Evolutionary conservation across 768 basidiomycete species (phyloP).

Genomic region (Boletus coccyginus): DNA sequence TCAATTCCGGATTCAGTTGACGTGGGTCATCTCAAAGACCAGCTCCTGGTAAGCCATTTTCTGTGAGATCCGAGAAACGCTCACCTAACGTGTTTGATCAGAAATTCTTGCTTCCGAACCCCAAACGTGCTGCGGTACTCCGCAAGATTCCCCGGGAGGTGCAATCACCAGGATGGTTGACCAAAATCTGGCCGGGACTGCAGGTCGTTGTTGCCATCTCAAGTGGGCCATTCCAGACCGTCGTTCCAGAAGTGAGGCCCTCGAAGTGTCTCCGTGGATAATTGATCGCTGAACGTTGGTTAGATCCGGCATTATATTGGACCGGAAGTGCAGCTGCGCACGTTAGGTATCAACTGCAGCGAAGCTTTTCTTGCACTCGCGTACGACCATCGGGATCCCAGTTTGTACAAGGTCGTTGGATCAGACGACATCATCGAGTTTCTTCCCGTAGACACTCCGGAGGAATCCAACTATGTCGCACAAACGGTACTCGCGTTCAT

Average conservation of each 20-base stretch:
- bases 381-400: slow-evolving; percentile 23
- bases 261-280: neutral
- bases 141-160: slow-evolving; percentile 5
- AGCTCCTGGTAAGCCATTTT: neutral
- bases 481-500: slow-evolving; percentile 12
- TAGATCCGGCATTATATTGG: slow-evolving; percentile 20
- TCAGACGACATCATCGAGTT: slow-evolving; percentile 27
- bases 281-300: neutral
- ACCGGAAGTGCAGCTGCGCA: slow-evolving; percentile 17
- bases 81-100: neutral
- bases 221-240: slow-evolving; percentile 22
- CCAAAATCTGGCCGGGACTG: slow-evolving; percentile 19
- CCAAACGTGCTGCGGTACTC: slow-evolving; percentile 16
- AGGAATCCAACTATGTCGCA: slow-evolving; percentile 18
- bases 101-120: slow-evolving; percentile 16
- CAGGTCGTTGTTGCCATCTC: slow-evolving; percentile 17
- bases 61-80: neutral
- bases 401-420: slow-evolving; percentile 21
- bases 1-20: slow-evolving; percentile 14
- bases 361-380: slow-evolving; percentile 22
- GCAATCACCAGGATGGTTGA: slow-evolving; percentile 17
- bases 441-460: slow-evolving; percentile 15
- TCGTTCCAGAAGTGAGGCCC: slow-evolving; percentile 18
- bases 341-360: slow-evolving; percentile 23
- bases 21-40: slow-evolving; percentile 13